Conservation (phyloP, 225 moss, liverwort and hornwort species). For the Antitrichia curtipendula region DNA sequence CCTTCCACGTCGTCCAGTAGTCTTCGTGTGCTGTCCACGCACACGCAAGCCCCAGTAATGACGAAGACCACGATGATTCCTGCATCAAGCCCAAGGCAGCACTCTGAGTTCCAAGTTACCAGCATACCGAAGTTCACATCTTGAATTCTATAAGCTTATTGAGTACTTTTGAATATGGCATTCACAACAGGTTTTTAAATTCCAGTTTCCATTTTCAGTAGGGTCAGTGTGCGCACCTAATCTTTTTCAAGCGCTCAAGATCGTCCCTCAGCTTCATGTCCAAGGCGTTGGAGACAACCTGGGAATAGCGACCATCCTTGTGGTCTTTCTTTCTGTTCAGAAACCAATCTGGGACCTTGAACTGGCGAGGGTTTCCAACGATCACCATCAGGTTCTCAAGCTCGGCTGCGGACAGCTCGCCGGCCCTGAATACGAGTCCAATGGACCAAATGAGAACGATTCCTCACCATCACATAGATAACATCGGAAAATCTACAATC, state of each 20-base stretch:
- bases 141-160: too few species aligned
- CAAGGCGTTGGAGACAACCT: constrained; percentile 19
- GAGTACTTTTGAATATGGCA: too few species aligned
- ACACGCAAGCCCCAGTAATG: constrained; percentile 87
- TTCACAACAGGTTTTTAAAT: background rate
- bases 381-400: constrained; percentile 23
- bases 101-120: background rate
- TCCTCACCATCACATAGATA: background rate
- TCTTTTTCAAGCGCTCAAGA: constrained; percentile 18
- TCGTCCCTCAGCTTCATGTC: constrained; percentile 30
- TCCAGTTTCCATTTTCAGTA: too few species aligned
- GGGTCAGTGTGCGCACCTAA: background rate
- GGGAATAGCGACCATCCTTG: constrained; percentile 20
- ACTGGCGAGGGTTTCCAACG: constrained; percentile 16
- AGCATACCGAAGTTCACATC: background rate
- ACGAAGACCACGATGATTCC: constrained; percentile 84
- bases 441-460: background rate
- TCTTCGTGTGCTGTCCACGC: constrained; percentile 87
- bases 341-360: constrained; percentile 22
- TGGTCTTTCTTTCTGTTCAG: constrained; percentile 28
- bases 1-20: constrained; percentile 78
- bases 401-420: constrained; percentile 17
- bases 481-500: background rate
- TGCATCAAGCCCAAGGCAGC: background rate
- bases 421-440: background rate